Conservation (phyloP, 768 basidiomycete species). For the Fomitopsis pulvina region DNA sequence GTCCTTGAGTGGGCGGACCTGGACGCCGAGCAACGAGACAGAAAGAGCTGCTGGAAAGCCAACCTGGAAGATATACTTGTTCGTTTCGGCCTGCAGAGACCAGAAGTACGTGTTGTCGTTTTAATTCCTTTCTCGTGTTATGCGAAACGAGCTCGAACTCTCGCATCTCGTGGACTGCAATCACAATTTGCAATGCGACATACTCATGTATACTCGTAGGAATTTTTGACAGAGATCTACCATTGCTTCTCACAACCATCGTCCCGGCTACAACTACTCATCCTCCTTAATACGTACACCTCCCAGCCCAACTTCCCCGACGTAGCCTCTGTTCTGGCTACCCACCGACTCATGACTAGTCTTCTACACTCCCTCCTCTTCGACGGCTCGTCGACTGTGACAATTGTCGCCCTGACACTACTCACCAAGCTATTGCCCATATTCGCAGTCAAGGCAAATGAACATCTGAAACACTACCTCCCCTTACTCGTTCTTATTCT, state of each 20-base stretch:
- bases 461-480: slow-evolving; percentile 50
- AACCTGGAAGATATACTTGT: slow-evolving; percentile 76
- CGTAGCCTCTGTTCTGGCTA: slow-evolving; percentile 41
- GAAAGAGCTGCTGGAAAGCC: slow-evolving; percentile 61
- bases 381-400: slow-evolving; percentile 70
- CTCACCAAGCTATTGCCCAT: slow-evolving; percentile 70
- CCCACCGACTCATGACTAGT: slow-evolving; percentile 56
- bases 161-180: too few species aligned
- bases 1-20: slow-evolving; percentile 69
- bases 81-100: slow-evolving; percentile 52
- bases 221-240: slow-evolving; percentile 63
- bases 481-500: slow-evolving; percentile 63
- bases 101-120: slow-evolving; percentile 62
- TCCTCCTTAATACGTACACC: slow-evolving; percentile 57
- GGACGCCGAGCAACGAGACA: slow-evolving; percentile 53
- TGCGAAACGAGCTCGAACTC: too few species aligned
- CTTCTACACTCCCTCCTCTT: slow-evolving; percentile 63
- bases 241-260: slow-evolving; percentile 52
- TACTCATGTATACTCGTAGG: slow-evolving; percentile 35
- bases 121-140: too few species aligned
- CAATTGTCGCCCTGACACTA: slow-evolving; percentile 55
- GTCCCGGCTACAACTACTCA: slow-evolving; percentile 62
- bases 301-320: slow-evolving; percentile 47
- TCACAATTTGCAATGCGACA: background rate
- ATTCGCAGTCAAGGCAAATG: slow-evolving; percentile 57